Percentiles rank a stretch among this genome's conserved stretches.
phyloP scores from a whole-genome alignment of 2,329 filamentous ascomycete genomes.

The Tetracladium maxilliforme region DNA sequence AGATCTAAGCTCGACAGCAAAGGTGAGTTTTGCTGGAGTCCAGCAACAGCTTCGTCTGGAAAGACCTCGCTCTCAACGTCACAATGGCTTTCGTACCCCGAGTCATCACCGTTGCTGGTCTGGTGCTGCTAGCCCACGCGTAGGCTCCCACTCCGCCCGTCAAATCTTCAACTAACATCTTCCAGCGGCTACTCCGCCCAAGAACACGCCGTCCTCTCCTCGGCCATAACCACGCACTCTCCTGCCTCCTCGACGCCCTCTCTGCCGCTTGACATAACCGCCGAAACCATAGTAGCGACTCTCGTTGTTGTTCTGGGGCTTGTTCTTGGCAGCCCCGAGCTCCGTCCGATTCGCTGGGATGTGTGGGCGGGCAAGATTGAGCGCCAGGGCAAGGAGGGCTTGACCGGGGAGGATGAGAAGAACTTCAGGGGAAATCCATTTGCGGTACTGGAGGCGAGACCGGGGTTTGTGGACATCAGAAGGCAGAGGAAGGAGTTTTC shows the following conservation, averaged over 20 bases:
- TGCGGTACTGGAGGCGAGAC: slow-evolving; percentile 59
- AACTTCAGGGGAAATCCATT: slow-evolving; percentile 69
- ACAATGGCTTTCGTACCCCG: no score
- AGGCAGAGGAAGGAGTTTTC: slow-evolving; percentile 67
- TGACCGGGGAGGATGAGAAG: slow-evolving; percentile 52
- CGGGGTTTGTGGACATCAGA: slow-evolving; percentile 79
- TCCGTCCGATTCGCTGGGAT: slow-evolving; percentile 76
- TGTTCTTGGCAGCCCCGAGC: slow-evolving; percentile 58
- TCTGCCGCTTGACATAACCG: slow-evolving; percentile 72
- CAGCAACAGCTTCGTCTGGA: no score
- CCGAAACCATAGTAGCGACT: slow-evolving; percentile 74
- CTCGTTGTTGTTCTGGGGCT: slow-evolving; percentile 72
- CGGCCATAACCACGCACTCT: slow-evolving; percentile 32
- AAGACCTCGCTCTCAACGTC: slow-evolving; percentile 63
- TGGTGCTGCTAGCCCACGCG: slow-evolving; percentile 76
- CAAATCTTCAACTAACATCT: slow-evolving; percentile 1
- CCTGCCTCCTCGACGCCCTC: slow-evolving; percentile 21
- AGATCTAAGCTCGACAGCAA: no score
- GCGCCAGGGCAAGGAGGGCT: slow-evolving; percentile 50
- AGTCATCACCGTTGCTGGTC: slow-evolving; percentile 61
- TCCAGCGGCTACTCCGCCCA: slow-evolving; percentile 87
- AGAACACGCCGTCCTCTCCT: slow-evolving; percentile 69
- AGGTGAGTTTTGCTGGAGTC: no score
- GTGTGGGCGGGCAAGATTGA: slow-evolving; percentile 78
- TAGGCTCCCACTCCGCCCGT: slow-evolving; percentile 30